These are phyloP conservation scores for Maudiozyma turicensis DNA, from an alignment of 805 yeast genomes.

Conservation along the genomic window DNA sequence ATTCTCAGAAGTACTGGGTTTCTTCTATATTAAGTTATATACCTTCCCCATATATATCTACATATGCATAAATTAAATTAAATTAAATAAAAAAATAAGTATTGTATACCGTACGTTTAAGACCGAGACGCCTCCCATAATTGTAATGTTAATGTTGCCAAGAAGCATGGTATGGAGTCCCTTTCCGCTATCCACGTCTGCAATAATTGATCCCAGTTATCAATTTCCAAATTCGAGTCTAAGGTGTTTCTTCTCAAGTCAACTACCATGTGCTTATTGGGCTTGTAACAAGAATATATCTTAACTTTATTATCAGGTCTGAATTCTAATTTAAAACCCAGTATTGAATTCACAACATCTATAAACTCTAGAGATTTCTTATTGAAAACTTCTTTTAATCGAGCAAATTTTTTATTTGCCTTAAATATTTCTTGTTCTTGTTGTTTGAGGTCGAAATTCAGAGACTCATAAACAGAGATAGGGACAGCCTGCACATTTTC, in stretches of 20 bases:
- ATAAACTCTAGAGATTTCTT: slow-evolving; percentile 64
- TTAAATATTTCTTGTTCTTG: slow-evolving; percentile 40
- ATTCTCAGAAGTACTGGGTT: not conserved
- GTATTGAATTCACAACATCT: slow-evolving; percentile 51
- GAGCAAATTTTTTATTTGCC: slow-evolving; percentile 39
- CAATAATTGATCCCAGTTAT: slow-evolving; percentile 42
- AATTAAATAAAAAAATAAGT: not conserved
- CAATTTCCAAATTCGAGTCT: slow-evolving; percentile 34
- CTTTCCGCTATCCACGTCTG: slow-evolving; percentile 59
- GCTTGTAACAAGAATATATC: slow-evolving; percentile 39
- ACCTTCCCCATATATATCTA: no score
- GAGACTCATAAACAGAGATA: slow-evolving; percentile 50
- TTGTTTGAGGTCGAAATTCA: slow-evolving; percentile 42
- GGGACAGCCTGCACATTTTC: slow-evolving; percentile 38
- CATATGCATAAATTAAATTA: not conserved
- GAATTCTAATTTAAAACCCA: slow-evolving; percentile 70
- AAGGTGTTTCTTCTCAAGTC: slow-evolving; percentile 48
- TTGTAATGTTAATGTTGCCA: slow-evolving; percentile 64
- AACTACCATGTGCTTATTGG: slow-evolving; percentile 39
- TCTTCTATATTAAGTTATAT: no score
- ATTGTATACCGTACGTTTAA: not conserved
- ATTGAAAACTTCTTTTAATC: slow-evolving; percentile 49
- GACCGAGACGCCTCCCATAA: slow-evolving; percentile 38
- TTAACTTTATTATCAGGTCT: slow-evolving; percentile 46
- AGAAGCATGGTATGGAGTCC: slow-evolving; percentile 64